Base-by-base conservation (phyloP, 225 moss, liverwort and hornwort genomes). In the Sphagnum contortum region DNA sequence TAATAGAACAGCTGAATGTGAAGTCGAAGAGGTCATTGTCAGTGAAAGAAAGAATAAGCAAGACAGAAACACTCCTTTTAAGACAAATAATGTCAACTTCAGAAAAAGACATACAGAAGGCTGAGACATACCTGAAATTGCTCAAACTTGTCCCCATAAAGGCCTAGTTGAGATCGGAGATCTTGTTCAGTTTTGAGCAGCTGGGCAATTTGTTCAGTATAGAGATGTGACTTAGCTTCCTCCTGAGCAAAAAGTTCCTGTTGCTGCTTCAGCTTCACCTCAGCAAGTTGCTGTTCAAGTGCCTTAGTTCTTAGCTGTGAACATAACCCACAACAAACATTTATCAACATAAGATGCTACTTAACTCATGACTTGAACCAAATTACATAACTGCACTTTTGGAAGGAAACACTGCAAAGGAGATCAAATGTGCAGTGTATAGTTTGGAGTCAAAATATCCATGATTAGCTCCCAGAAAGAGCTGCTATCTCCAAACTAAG, bases 111-210 rank as follows among this genome's bases (percentile, higher is more conserved):
- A 13, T 5, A 45, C 59, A 6, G 59, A 74, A 72, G 62, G 49
- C 57, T 4, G 8, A 49, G 48, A 69, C 77, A 66, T 79, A 59
- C 94, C 91, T 95, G 94, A 72, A 95, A 95, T 63, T 95, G 94
- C 70, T 95, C 91, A 78, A 95, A 95, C 68, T 95, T 95, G 68
- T 92, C 91, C 70, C 91, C 94, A 70, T 95, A 95, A 2, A 91
- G 80, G 14, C 89, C 88, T 69, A 95, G 73, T 72, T 95, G 94
- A 66, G 91, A 82, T 46, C 94, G 89, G 67, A 92, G 73, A 71
- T 91, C 94, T 63, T 91, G 86, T 71, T 95, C 94, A 50, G 89
- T 91, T 79, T 88, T 92, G 71, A 88, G 64, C 62, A 84, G 89
- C 62, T 89, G 89, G 59, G 88, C 67, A 71, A 95, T 81, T 64